These are phyloP conservation scores for Deakozyma indianensis DNA, from an alignment of 805 yeast genomes.

Conservation along the genomic window DNA sequence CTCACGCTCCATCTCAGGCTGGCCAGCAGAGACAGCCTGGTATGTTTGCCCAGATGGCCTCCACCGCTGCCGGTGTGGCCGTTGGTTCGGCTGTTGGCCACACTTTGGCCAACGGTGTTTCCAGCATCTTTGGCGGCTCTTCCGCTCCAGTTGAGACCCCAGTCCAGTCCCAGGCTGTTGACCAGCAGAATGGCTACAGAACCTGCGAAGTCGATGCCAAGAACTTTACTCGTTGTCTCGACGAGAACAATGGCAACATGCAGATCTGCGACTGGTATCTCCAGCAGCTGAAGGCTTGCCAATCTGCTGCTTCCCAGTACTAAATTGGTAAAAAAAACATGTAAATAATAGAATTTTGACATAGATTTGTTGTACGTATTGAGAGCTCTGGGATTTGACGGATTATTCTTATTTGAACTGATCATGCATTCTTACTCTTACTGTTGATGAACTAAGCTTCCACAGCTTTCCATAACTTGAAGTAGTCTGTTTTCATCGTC, in stretches of 20 bases:
- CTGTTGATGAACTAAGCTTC: too few relatives aligned
- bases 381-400: too few relatives aligned
- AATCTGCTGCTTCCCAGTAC: slow-evolving; percentile 78
- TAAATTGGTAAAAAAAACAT: slow-evolving; percentile 24
- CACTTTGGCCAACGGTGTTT: slow-evolving; percentile 88
- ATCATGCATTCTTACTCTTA: too few relatives aligned
- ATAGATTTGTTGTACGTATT: too few relatives aligned
- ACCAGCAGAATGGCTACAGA: slow-evolving; percentile 17
- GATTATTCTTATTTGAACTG: too few relatives aligned
- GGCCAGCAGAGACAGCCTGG: slow-evolving; percentile 49
- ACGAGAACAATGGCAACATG: slow-evolving; percentile 88
- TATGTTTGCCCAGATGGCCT: slow-evolving; percentile 90
- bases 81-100: slow-evolving; percentile 97
- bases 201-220: slow-evolving; percentile 89
- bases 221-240: slow-evolving; percentile 88
- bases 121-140: slow-evolving; percentile 78
- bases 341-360: too few relatives aligned
- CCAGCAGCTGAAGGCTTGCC: slow-evolving; percentile 96
- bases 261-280: slow-evolving; percentile 93
- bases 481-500: too few relatives aligned
- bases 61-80: slow-evolving; percentile 99
- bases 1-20: slow-evolving; percentile 33
- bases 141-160: slow-evolving; percentile 36
- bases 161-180: slow-evolving; percentile 21
- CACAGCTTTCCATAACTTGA: too few relatives aligned